Conservation (phyloP, 2,329 filamentous ascomycete genomes). For the Dactylella cylindrospora region DNA sequence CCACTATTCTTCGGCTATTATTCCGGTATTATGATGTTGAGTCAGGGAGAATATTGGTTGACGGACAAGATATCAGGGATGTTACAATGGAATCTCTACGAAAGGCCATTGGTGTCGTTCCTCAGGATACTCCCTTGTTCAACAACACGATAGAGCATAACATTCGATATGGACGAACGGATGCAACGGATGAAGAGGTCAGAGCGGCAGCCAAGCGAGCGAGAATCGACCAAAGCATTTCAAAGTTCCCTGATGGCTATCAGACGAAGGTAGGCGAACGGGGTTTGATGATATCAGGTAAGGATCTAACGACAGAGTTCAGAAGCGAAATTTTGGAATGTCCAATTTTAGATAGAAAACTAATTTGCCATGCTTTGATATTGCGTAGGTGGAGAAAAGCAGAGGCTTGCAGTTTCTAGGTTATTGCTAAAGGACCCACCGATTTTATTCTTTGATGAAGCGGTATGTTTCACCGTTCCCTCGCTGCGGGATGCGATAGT, state of each 20-base stretch:
- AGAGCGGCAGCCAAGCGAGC: slow-evolving; percentile 76
- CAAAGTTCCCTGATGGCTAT: slow-evolving; percentile 82
- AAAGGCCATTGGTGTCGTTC: slow-evolving; percentile 86
- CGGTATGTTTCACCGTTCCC: slow-evolving; percentile 57
- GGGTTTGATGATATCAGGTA: slow-evolving; percentile 88
- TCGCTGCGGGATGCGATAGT: too few species aligned
- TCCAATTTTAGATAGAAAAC: slow-evolving; percentile 24
- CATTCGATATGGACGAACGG: slow-evolving; percentile 85
- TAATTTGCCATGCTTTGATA: slow-evolving; percentile 12
- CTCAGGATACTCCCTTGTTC: slow-evolving; percentile 94
- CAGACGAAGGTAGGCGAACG: slow-evolving; percentile 88
- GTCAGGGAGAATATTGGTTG: slow-evolving; percentile 79
- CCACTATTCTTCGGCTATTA: slow-evolving; percentile 82
- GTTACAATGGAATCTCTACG: slow-evolving; percentile 81
- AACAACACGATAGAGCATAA: slow-evolving; percentile 96
- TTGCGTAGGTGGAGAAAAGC: slow-evolving; percentile 73
- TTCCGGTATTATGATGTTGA: slow-evolving; percentile 95
- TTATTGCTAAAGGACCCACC: slow-evolving; percentile 86
- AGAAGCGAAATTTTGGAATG: background rate
- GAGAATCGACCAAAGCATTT: slow-evolving; percentile 79
- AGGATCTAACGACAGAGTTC: slow-evolving; percentile 9
- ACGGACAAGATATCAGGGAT: slow-evolving; percentile 85
- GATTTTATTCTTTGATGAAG: slow-evolving; percentile 91
- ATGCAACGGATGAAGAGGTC: slow-evolving; percentile 72
- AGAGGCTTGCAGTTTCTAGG: slow-evolving; percentile 79